Evolutionary conservation across 805 yeast species (phyloP).

Genomic region (Pichia kluyveri): DNA sequence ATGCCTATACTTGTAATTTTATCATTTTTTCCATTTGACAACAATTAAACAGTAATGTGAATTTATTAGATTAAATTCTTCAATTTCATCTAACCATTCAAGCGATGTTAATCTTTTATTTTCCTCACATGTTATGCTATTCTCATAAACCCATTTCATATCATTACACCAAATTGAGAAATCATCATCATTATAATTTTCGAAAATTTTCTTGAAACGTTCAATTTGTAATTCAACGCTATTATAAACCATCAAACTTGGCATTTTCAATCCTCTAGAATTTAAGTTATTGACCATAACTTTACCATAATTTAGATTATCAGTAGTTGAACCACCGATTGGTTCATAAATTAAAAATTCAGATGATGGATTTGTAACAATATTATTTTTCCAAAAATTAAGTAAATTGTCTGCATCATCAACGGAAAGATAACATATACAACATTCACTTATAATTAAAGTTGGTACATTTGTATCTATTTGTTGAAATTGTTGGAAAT

Average conservation of each 20-base stretch:
- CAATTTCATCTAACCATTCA: conserved; percentile 68
- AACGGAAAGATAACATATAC: conserved; percentile 59
- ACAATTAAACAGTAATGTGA: conserved; percentile 46
- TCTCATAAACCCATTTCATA: conserved; percentile 29
- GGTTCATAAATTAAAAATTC: conserved; percentile 58
- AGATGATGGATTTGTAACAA: conserved; percentile 13
- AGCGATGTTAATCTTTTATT: conserved; percentile 37
- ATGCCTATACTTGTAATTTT: too few species aligned
- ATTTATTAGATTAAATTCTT: conserved; percentile 55
- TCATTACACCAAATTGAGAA: conserved; percentile 31
- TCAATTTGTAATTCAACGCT: conserved; percentile 31
- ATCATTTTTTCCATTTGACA: conserved; percentile 15
- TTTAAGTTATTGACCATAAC: conserved; percentile 59
- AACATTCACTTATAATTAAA: conserved; percentile 63
- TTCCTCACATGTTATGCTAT: conserved; percentile 39
- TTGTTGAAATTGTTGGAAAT: not conserved
- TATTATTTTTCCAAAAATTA: conserved; percentile 28
- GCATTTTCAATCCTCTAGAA: conserved; percentile 52
- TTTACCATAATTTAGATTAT: conserved; percentile 38
- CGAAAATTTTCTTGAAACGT: conserved; percentile 26
- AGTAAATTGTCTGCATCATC: conserved; percentile 38
- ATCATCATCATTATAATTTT: not conserved
- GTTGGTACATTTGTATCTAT: conserved; percentile 39
- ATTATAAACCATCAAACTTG: conserved; percentile 45
- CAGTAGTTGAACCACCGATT: conserved; percentile 38